Conservation (phyloP, 2,329 filamentous ascomycete species). For the Aspergillus niger region DNA sequence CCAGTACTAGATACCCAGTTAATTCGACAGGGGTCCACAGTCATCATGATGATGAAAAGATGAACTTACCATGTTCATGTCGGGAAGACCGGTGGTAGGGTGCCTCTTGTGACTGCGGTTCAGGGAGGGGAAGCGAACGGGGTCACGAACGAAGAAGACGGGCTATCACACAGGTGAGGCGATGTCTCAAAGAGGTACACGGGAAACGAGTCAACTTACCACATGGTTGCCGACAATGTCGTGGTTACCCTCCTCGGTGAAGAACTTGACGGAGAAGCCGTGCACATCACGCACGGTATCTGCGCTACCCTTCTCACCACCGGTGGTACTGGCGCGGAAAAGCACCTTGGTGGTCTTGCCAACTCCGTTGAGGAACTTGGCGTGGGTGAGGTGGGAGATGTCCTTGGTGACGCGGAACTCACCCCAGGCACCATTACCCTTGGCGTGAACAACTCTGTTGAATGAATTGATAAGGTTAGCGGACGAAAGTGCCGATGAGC, state of each 20-base stretch:
- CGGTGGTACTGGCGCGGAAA: slow-evolving; percentile 7
- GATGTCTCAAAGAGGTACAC: too few species aligned
- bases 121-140: slow-evolving; percentile 46
- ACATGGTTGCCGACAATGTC: slow-evolving; percentile 9
- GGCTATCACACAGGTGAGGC: slow-evolving; percentile 26
- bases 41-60: too few species aligned
- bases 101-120: slow-evolving; percentile 67
- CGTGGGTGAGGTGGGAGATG: slow-evolving; percentile 9
- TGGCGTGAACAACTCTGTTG: slow-evolving; percentile 9
- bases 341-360: slow-evolving; percentile 7
- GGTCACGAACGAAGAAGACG: slow-evolving; percentile 50
- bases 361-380: slow-evolving; percentile 7
- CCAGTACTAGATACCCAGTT: slow-evolving; percentile 53
- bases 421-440: slow-evolving; percentile 8
- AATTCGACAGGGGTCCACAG: too few species aligned
- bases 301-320: slow-evolving; percentile 2
- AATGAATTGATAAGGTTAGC: background rate
- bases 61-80: slow-evolving; percentile 56
- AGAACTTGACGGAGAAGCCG: slow-evolving; percentile 9
- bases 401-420: slow-evolving; percentile 10
- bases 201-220: background rate
- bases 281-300: slow-evolving; percentile 6
- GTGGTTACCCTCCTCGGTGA: slow-evolving; percentile 11
- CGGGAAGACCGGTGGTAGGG: slow-evolving; percentile 64
- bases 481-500: background rate